phyloP scores from a whole-genome alignment of 352 stramenopile species.

The Paralagenidium karlingii region DNA sequence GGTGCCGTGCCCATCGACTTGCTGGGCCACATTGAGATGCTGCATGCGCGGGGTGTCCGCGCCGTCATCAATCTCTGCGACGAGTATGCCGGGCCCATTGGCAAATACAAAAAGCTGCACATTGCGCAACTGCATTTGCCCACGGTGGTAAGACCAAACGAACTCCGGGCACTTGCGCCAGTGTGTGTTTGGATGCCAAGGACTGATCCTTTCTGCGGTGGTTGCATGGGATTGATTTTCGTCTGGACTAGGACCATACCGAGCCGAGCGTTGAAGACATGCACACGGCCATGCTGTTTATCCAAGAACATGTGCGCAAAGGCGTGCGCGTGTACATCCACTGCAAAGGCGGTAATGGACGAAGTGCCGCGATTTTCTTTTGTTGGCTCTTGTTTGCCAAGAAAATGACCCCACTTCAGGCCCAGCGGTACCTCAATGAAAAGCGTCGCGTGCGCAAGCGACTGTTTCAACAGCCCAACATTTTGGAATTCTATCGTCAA shows the following conservation, averaged over 20 bases:
- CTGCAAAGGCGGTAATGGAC: constrained; percentile 92
- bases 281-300: constrained; percentile 77
- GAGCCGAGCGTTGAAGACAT: constrained; percentile 64
- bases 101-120: constrained; percentile 77
- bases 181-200: too few species aligned
- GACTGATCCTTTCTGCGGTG: background rate
- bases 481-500: constrained; percentile 63
- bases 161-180: too few species aligned
- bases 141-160: constrained; percentile 75
- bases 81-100: constrained; percentile 86
- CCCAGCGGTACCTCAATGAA: constrained; percentile 82
- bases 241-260: constrained; percentile 55
- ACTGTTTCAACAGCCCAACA: constrained; percentile 82
- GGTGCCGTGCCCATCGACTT: constrained; percentile 87
- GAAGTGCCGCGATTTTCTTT: constrained; percentile 84
- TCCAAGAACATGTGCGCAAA: constrained; percentile 68
- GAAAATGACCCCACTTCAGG: constrained; percentile 53
- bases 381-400: constrained; percentile 81
- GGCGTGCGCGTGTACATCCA: constrained; percentile 93
- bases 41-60: constrained; percentile 71
- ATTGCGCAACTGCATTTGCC: constrained; percentile 85
- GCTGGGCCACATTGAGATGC: constrained; percentile 67
- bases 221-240: constrained; percentile 2
- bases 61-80: constrained; percentile 94
- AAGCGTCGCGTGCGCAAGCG: constrained; percentile 84